Evolutionary conservation across 495 filamentous ascomycete species (phyloP).

Genomic region (Talaromyces trachyspermus): DNA sequence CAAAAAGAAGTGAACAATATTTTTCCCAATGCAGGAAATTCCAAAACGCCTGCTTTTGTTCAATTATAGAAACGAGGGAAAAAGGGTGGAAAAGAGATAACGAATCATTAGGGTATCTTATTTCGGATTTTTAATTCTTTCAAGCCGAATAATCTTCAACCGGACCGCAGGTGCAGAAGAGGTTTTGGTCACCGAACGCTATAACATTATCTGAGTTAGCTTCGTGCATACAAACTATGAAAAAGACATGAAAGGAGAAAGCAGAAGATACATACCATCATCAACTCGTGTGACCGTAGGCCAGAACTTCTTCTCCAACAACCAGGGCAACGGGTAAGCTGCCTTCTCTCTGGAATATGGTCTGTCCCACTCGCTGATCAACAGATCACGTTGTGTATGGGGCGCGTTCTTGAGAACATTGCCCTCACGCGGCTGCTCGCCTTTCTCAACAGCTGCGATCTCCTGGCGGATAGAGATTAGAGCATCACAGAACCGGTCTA

Average conservation of each 20-base stretch:
- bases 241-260: not conserved
- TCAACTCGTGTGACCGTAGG: constrained; percentile 82
- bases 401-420: constrained; percentile 93
- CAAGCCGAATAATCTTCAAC: constrained; percentile 49
- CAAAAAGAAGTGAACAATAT: constrained; percentile 25
- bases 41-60: constrained; percentile 16
- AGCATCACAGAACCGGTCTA: constrained; percentile 92
- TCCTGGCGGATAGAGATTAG: constrained; percentile 83
- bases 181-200: constrained; percentile 88
- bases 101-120: constrained; percentile 13
- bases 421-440: constrained; percentile 65
- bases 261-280: constrained; percentile 58
- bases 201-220: constrained; percentile 14
- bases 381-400: constrained; percentile 77
- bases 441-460: constrained; percentile 78
- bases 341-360: constrained; percentile 75
- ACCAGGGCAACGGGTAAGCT: constrained; percentile 78
- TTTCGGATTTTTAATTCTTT: too few relatives aligned
- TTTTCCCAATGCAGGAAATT: constrained; percentile 18
- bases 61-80: not conserved
- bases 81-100: not conserved
- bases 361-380: constrained; percentile 64
- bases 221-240: not conserved
- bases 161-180: constrained; percentile 92
- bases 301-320: constrained; percentile 99